These are phyloP conservation scores for Rhododendron kiyosumense DNA, from an alignment of 148 eudicot genomes.

Conservation along the genomic window DNA sequence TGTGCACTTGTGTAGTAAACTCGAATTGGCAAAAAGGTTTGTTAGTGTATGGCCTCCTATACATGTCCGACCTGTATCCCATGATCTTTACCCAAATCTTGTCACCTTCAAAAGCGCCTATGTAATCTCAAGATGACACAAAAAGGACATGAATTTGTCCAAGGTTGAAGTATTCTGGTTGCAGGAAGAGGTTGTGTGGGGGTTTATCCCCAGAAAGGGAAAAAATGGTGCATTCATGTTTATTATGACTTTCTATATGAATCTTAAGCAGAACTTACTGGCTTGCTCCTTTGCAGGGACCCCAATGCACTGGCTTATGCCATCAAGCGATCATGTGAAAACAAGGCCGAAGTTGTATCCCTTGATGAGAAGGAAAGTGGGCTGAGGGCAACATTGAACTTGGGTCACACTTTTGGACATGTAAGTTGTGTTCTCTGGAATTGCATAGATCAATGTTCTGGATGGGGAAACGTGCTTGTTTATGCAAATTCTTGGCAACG, in stretches of 20 bases:
- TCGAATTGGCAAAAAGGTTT: background rate
- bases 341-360: constrained; percentile 94
- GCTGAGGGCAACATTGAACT: constrained; percentile 84
- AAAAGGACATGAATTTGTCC: background rate
- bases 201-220: background rate
- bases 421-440: constrained; percentile 39
- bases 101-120: background rate
- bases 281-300: constrained; percentile 56
- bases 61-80: background rate
- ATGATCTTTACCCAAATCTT: background rate
- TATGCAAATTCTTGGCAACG: background rate
- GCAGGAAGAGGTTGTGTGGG: background rate
- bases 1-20: background rate
- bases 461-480: background rate
- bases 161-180: background rate
- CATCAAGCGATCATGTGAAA: constrained; percentile 96
- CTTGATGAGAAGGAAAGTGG: constrained; percentile 97
- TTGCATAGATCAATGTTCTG: background rate
- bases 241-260: background rate
- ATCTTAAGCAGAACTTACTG: constrained; percentile 5
- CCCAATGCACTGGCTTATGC: constrained; percentile 87
- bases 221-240: background rate
- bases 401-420: constrained; percentile 99
- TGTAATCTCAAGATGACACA: background rate
- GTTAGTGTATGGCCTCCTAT: background rate